Evolutionary conservation across 2,329 filamentous ascomycete genomes (phyloP).

Genomic region (Penicillium italicum): DNA sequence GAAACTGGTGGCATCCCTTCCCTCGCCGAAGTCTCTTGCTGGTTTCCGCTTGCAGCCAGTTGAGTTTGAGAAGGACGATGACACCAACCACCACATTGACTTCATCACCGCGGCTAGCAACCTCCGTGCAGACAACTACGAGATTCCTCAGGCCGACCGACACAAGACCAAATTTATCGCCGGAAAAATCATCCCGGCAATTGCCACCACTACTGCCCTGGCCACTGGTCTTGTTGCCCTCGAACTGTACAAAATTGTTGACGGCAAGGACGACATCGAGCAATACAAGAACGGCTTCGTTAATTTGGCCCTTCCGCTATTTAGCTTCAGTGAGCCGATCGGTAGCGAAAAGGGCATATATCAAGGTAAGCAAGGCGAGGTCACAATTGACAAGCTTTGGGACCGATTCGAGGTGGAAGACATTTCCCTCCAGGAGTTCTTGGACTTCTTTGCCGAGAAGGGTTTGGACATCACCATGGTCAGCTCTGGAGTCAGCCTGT

Average conservation of each 20-base stretch:
- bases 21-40: constrained; percentile 72
- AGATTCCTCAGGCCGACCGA: constrained; percentile 84
- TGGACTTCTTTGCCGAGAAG: constrained; percentile 74
- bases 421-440: constrained; percentile 77
- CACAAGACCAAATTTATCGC: constrained; percentile 99
- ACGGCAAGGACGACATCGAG: constrained; percentile 93
- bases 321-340: constrained; percentile 97
- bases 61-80: constrained; percentile 98
- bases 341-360: constrained; percentile 91
- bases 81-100: constrained; percentile 96
- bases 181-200: constrained; percentile 98
- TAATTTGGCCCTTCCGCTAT: constrained; percentile 94
- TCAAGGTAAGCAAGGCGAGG: constrained; percentile 68
- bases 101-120: constrained; percentile 98
- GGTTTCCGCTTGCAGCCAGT: constrained; percentile 88
- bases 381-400: constrained; percentile 93
- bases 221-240: constrained; percentile 90
- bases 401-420: constrained; percentile 91
- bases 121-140: constrained; percentile 95
- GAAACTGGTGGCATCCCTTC: constrained; percentile 68
- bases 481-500: constrained; percentile 90
- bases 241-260: constrained; percentile 93
- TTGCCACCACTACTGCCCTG: constrained; percentile 92
- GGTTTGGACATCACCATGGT: constrained; percentile 87
- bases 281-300: constrained; percentile 99